Percentiles rank a stretch among this genome's conserved stretches.
These are phyloP conservation scores for Fusarium sp. DNA, from an alignment of 2,329 filamentous ascomycete genomes.

Conservation along the genomic window DNA sequence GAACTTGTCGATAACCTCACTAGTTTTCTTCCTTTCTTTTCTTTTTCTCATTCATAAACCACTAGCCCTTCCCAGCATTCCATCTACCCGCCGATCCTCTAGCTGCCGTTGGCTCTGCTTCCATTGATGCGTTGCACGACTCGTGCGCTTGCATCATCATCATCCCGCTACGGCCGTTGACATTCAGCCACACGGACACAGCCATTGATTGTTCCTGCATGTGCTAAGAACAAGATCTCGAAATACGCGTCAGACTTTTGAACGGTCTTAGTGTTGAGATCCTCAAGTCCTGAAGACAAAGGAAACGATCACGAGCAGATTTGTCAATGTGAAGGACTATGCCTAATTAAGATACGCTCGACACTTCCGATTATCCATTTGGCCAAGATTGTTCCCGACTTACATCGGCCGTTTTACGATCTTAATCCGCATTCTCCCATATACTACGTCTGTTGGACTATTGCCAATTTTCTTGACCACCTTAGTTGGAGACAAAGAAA, in stretches of 20 bases:
- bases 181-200: constrained; percentile 15
- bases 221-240: constrained; percentile 3
- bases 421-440: constrained; percentile 45
- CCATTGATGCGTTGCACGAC: constrained; percentile 34
- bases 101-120: constrained; percentile 25
- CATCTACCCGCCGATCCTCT: constrained; percentile 16
- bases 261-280: not conserved
- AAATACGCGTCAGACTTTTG: not conserved
- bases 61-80: constrained; percentile 26
- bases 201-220: constrained; percentile 33
- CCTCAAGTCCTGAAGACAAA: not conserved
- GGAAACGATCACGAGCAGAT: not conserved
- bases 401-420: not conserved
- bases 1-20: not conserved
- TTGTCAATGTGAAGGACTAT: constrained; percentile 23
- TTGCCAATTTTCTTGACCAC: too few species aligned
- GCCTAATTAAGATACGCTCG: constrained; percentile 23
- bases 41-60: not conserved
- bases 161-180: constrained; percentile 22
- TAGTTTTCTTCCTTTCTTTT: not conserved
- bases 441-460: constrained; percentile 27
- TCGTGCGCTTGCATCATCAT: constrained; percentile 35
- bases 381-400: constrained; percentile 7
- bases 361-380: constrained; percentile 13
- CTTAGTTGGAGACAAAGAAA: too few species aligned